Conservation (phyloP, 345 rosid species). For the Camelina laxa region DNA sequence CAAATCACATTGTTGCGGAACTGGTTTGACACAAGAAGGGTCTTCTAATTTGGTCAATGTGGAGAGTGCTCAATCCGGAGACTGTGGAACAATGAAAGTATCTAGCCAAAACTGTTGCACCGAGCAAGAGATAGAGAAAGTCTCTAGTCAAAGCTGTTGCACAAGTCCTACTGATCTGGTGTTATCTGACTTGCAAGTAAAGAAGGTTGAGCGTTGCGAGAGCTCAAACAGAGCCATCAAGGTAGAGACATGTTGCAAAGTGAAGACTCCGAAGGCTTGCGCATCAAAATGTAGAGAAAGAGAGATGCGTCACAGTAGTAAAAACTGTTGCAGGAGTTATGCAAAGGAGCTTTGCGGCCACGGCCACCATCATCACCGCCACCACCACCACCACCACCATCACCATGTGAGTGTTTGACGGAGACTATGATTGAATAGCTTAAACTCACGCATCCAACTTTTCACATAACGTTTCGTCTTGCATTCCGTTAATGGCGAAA, state of each 20-base stretch:
- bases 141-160: conserved; percentile 29
- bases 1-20: conserved; percentile 35
- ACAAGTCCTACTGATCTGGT: conserved; percentile 16
- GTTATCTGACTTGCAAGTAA: conserved; percentile 32
- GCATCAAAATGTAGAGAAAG: conserved; percentile 17
- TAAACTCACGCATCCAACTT: conserved; percentile 10
- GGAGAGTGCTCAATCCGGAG: conserved; percentile 11
- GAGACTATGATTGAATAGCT: neutral
- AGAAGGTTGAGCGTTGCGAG: conserved; percentile 27
- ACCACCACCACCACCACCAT: conserved; percentile 27
- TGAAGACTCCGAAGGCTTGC: conserved; percentile 36
- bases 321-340: conserved; percentile 47
- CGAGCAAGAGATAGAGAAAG: conserved; percentile 26
- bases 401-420: conserved; percentile 40
- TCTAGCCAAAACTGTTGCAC: conserved; percentile 31
- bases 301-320: conserved; percentile 35
- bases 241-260: conserved; percentile 36
- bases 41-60: conserved; percentile 7
- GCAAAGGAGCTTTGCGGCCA: conserved; percentile 39
- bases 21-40: conserved; percentile 30
- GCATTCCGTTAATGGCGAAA: conserved; percentile 6
- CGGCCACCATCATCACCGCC: conserved; percentile 6
- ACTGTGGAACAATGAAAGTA: neutral
- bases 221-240: neutral
- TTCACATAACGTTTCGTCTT: neutral